Percentiles rank a stretch among this genome's conserved stretches.
These are phyloP conservation scores for Solanum hybrid DNA, from an alignment of 305 asterid species.

Conservation along the genomic window DNA sequence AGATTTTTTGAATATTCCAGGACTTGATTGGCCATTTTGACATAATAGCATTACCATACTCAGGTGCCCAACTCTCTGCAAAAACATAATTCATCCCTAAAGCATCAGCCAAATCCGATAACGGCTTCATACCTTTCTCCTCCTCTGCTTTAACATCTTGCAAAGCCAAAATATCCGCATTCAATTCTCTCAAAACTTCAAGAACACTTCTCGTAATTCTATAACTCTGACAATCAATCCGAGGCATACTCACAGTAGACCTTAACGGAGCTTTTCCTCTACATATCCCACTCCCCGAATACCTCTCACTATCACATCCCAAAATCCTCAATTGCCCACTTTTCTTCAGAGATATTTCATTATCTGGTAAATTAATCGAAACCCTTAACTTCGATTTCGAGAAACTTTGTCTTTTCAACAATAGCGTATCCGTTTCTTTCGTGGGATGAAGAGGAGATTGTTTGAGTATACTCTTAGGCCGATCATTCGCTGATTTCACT, in stretches of 20 bases:
- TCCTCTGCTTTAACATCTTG: slow-evolving; percentile 97
- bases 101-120: slow-evolving; percentile 78
- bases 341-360: slow-evolving; percentile 75
- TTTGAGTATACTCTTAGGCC: slow-evolving; percentile 69
- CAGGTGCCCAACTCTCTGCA: slow-evolving; percentile 99
- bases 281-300: slow-evolving; percentile 7
- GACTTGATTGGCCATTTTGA: slow-evolving; percentile 82
- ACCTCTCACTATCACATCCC: slow-evolving; percentile 10
- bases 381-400: slow-evolving; percentile 70
- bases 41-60: slow-evolving; percentile 80
- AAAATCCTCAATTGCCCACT: slow-evolving; percentile 44
- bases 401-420: slow-evolving; percentile 42
- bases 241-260: slow-evolving; percentile 25
- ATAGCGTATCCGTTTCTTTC: slow-evolving; percentile 6
- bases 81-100: slow-evolving; percentile 86
- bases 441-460: slow-evolving; percentile 58
- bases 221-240: slow-evolving; percentile 5
- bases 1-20: slow-evolving; percentile 75
- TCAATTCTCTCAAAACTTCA: slow-evolving; percentile 64
- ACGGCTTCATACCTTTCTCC: slow-evolving; percentile 78
- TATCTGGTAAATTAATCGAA: slow-evolving; percentile 82
- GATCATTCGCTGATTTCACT: slow-evolving; percentile 43
- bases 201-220: slow-evolving; percentile 36
- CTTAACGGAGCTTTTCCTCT: slow-evolving; percentile 52
- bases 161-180: slow-evolving; percentile 75